Conservation (phyloP, 1,284 basidiomycete species). For the Sanghuangporus baumii region DNA sequence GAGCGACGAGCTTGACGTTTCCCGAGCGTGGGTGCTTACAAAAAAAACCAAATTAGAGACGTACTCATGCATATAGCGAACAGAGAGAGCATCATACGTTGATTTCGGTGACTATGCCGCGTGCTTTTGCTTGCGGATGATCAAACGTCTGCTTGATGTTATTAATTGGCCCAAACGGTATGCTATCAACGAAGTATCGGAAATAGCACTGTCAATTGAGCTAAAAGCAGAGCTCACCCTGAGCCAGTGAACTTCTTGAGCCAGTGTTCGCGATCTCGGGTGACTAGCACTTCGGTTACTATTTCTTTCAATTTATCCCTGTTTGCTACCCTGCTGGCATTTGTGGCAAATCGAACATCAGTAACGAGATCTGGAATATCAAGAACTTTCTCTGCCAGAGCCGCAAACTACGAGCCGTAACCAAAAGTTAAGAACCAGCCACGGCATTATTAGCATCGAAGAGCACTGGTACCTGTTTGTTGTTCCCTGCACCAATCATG, state of each 20-base stretch:
- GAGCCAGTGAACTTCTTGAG: constrained; percentile 65
- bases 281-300: constrained; percentile 59
- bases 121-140: constrained; percentile 80
- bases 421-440: constrained; percentile 5
- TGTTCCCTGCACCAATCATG: constrained; percentile 93
- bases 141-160: constrained; percentile 87
- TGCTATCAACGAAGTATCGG: constrained; percentile 35
- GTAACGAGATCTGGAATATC: constrained; percentile 48
- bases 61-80: neutral
- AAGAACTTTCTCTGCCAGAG: constrained; percentile 58
- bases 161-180: constrained; percentile 92
- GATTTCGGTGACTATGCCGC: constrained; percentile 56
- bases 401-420: constrained; percentile 51
- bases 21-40: constrained; percentile 72
- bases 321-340: constrained; percentile 73
- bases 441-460: neutral
- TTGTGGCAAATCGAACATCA: constrained; percentile 66
- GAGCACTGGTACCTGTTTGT: constrained; percentile 63
- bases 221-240: constrained; percentile 45
- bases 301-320: constrained; percentile 67
- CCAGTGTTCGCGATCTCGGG: constrained; percentile 66
- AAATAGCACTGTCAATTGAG: constrained; percentile 1
- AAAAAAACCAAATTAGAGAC: neutral
- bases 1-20: constrained; percentile 79
- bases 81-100: constrained; percentile 42